phyloP scores from a whole-genome alignment of 1,139 yeast species.

The Candida sojae region DNA sequence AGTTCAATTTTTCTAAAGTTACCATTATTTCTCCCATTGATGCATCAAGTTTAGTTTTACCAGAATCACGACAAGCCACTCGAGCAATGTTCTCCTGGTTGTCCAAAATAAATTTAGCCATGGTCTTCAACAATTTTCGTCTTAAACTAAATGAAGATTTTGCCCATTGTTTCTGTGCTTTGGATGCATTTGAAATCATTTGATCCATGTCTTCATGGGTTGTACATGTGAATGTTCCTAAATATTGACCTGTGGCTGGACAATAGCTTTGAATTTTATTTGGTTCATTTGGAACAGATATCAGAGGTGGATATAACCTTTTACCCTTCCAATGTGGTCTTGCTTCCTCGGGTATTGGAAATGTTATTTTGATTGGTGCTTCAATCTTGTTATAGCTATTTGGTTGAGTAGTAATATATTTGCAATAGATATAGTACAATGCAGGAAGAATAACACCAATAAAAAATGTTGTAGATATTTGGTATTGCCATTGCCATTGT shows the following conservation, averaged over 20 bases:
- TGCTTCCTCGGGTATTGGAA: constrained; percentile 79
- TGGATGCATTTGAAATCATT: constrained; percentile 53
- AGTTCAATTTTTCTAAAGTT: constrained; percentile 85
- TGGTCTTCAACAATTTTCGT: constrained; percentile 67
- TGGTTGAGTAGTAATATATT: constrained; percentile 40
- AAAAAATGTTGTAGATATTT: constrained; percentile 49
- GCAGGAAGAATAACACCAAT: constrained; percentile 42
- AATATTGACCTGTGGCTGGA: constrained; percentile 91
- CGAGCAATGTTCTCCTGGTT: constrained; percentile 88
- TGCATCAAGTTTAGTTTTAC: constrained; percentile 94
- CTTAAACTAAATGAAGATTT: constrained; percentile 60
- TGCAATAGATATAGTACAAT: constrained; percentile 38
- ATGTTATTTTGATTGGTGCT: constrained; percentile 50
- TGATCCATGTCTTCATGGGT: constrained; percentile 68
- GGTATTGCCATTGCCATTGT: constrained; percentile 51
- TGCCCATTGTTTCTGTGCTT: constrained; percentile 66
- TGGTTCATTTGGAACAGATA: constrained; percentile 60
- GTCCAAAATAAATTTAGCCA: constrained; percentile 68
- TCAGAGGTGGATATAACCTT: constrained; percentile 61
- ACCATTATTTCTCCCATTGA: constrained; percentile 95
- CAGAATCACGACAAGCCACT: constrained; percentile 94
- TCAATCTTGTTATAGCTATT: constrained; percentile 46
- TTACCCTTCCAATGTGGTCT: constrained; percentile 92
- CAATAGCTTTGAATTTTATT: constrained; percentile 78
- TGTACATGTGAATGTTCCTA: constrained; percentile 71